Evolutionary conservation across 305 asterid genomes (phyloP).

Genomic region (Stenogyne calaminthoides): DNA sequence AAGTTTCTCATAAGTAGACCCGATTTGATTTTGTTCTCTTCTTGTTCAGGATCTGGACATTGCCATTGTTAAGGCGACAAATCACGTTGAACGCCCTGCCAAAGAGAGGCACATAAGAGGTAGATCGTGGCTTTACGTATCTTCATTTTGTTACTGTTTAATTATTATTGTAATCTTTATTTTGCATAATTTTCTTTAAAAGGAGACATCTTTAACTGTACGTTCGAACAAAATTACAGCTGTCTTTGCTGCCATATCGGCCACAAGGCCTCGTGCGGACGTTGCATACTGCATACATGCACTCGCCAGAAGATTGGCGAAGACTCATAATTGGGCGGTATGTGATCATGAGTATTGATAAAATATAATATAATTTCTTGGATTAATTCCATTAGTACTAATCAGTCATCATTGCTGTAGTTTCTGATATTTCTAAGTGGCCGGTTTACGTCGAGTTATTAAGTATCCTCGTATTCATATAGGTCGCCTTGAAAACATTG

Average conservation of each 20-base stretch:
- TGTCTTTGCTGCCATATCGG: conserved; percentile 84
- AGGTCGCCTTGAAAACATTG: conserved; percentile 98
- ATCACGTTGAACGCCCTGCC: conserved; percentile 95
- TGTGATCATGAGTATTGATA: conserved; percentile 23
- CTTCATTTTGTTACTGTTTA: not conserved
- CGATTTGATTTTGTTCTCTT: conserved; percentile 15
- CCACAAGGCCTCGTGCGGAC: conserved; percentile 97
- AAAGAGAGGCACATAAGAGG: conserved; percentile 94
- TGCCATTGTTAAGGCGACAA: conserved; percentile 97
- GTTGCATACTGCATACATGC: conserved; percentile 98
- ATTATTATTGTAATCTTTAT: conserved; percentile 9
- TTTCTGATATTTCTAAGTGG: not conserved
- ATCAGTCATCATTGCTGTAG: too few relatives aligned
- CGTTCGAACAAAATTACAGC: conserved; percentile 53
- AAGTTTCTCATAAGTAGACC: conserved; percentile 7
- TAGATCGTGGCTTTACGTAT: conserved; percentile 27
- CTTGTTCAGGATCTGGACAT: conserved; percentile 80
- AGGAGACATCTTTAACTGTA: conserved; percentile 34
- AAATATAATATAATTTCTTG: not conserved
- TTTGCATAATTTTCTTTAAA: not conserved
- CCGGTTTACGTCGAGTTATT: not conserved
- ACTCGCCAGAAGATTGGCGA: conserved; percentile 86
- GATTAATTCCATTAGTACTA: not conserved
- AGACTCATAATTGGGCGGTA: conserved; percentile 99
- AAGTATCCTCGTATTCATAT: conserved; percentile 1